These are phyloP conservation scores for Testicularia cyperi DNA, from an alignment of 1,284 basidiomycete genomes.

Conservation along the genomic window DNA sequence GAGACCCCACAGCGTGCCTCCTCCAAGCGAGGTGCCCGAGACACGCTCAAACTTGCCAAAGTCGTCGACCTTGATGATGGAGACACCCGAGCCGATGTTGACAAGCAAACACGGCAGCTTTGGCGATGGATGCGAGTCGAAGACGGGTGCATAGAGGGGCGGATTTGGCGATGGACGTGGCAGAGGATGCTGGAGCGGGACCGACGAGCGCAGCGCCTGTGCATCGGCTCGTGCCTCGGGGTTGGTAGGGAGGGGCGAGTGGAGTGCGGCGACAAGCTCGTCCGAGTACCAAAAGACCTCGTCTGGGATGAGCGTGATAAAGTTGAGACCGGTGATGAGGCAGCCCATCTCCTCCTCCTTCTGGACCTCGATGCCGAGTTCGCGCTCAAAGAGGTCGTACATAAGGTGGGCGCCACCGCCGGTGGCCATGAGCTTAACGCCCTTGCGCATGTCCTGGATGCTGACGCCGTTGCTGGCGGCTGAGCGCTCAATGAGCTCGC, in stretches of 20 bases:
- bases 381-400: conserved; percentile 76
- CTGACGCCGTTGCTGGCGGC: conserved; percentile 85
- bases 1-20: conserved; percentile 98
- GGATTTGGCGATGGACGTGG: conserved; percentile 90
- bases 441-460: conserved; percentile 84
- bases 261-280: conserved; percentile 71
- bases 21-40: conserved; percentile 92
- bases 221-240: conserved; percentile 33
- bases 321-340: conserved; percentile 92
- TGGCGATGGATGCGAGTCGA: conserved; percentile 70
- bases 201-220: conserved; percentile 33
- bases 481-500: conserved; percentile 80
- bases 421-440: conserved; percentile 96
- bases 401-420: conserved; percentile 96
- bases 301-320: conserved; percentile 92
- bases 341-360: conserved; percentile 99
- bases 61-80: conserved; percentile 94
- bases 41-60: conserved; percentile 94
- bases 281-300: conserved; percentile 99
- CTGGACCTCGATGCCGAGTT: conserved; percentile 77
- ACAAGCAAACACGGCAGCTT: conserved; percentile 95
- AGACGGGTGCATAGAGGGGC: conserved; percentile 84
- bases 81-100: conserved; percentile 97
- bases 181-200: conserved; percentile 62
- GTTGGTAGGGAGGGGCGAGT: conserved; percentile 35